These are phyloP conservation scores for Cyberlindnera suaveolens DNA, from an alignment of 805 yeast species.

Conservation along the genomic window DNA sequence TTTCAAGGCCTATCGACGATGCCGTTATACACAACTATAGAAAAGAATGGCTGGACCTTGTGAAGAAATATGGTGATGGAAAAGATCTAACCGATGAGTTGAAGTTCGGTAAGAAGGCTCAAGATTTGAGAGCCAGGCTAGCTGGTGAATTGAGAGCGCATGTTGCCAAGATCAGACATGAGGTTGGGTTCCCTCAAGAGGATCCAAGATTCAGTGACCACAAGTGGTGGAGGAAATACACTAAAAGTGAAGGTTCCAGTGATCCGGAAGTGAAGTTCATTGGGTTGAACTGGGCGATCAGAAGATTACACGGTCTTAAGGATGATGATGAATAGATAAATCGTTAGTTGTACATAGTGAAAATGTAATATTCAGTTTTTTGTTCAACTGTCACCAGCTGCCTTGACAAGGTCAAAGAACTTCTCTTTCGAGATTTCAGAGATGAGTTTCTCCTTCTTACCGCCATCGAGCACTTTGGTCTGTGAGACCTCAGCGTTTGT, in stretches of 20 bases:
- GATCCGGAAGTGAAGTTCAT: conserved; percentile 66
- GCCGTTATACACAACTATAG: conserved; percentile 53
- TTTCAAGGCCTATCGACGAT: conserved; percentile 71
- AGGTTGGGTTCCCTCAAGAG: conserved; percentile 45
- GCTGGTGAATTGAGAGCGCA: conserved; percentile 63
- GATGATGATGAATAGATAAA: conserved; percentile 1
- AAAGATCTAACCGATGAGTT: conserved; percentile 56
- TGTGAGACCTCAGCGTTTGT: conserved; percentile 45
- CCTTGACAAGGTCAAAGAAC: conserved; percentile 81
- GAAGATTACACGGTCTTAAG: conserved; percentile 48
- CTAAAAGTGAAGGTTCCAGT: conserved; percentile 55
- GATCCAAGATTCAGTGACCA: conserved; percentile 66
- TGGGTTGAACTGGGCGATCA: conserved; percentile 81
- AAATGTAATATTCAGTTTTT: background rate
- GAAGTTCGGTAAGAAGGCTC: conserved; percentile 58
- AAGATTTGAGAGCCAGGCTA: conserved; percentile 57
- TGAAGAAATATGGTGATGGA: conserved; percentile 51
- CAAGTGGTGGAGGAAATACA: conserved; percentile 68
- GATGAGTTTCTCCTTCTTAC: conserved; percentile 51
- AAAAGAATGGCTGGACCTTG: conserved; percentile 60
- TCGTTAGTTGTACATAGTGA: background rate
- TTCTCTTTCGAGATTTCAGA: conserved; percentile 84
- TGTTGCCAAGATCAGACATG: conserved; percentile 43
- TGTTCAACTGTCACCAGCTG: conserved; percentile 48
- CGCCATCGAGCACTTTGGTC: conserved; percentile 35